Conservation (phyloP, 2,329 filamentous ascomycete genomes). For the Dothistroma septosporum region DNA sequence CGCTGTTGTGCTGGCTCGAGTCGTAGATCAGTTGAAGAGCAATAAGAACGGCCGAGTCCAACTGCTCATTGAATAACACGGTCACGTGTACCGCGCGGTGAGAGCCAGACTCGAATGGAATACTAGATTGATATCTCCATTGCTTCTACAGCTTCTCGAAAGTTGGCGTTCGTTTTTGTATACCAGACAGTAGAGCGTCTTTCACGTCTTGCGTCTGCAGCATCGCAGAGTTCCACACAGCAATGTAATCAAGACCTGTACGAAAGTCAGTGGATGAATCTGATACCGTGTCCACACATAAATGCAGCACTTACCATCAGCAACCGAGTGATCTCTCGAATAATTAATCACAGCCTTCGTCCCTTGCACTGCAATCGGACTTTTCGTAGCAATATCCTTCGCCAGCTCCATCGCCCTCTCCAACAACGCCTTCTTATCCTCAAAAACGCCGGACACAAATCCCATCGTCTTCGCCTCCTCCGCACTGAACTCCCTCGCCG, state of each 20-base stretch:
- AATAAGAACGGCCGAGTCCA: no score
- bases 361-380: conserved; percentile 79
- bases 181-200: conserved; percentile 21
- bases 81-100: no score
- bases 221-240: conserved; percentile 27
- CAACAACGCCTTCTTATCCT: conserved; percentile 56
- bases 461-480: conserved; percentile 65
- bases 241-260: conserved; percentile 21
- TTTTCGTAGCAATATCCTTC: conserved; percentile 69
- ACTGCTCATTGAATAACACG: no score
- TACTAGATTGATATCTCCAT: no score
- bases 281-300: conserved; percentile 55
- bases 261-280: not conserved
- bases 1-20: no score
- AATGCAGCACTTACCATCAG: conserved; percentile 51
- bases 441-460: conserved; percentile 64
- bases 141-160: conserved; percentile 22
- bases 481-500: conserved; percentile 64
- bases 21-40: no score
- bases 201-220: conserved; percentile 25
- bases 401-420: conserved; percentile 61
- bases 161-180: conserved; percentile 23
- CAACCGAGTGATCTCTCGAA: conserved; percentile 70
- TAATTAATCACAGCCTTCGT: conserved; percentile 85
- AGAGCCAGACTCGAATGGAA: no score